These are phyloP conservation scores for Rhodotorula sphaerocarpa DNA, from an alignment of 768 basidiomycete species.

Conservation along the genomic window DNA sequence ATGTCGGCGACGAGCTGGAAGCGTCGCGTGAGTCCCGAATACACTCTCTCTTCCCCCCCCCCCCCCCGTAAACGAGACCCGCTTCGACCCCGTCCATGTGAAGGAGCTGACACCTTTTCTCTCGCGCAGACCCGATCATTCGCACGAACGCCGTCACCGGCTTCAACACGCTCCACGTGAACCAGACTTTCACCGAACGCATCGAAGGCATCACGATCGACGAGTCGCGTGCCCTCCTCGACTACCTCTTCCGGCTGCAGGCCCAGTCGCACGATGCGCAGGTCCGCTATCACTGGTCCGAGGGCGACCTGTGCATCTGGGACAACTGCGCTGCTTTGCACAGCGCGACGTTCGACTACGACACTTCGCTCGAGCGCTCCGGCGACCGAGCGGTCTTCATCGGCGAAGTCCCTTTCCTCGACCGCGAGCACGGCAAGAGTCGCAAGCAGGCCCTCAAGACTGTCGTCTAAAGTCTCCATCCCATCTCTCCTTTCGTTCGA, in stretches of 20 bases:
- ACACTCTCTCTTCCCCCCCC: not conserved
- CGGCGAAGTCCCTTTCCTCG: constrained; percentile 53
- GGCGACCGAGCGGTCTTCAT: constrained; percentile 54
- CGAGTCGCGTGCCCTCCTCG: constrained; percentile 39
- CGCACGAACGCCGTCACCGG: constrained; percentile 39
- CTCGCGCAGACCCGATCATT: constrained; percentile 32
- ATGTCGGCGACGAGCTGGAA: constrained; percentile 40
- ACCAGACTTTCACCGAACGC: constrained; percentile 35
- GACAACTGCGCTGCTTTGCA: constrained; percentile 44
- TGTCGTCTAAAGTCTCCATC: constrained; percentile 1
- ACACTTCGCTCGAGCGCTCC: constrained; percentile 41
- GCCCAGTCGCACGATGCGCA: constrained; percentile 45
- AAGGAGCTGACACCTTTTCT: not conserved
- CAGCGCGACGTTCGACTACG: constrained; percentile 45
- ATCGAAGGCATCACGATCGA: constrained; percentile 34
- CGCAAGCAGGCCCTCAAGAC: constrained; percentile 5
- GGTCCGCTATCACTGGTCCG: constrained; percentile 44
- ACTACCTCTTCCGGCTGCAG: constrained; percentile 42
- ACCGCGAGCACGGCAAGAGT: constrained; percentile 40
- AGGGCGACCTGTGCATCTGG: constrained; percentile 42
- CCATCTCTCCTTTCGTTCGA: too few species aligned
- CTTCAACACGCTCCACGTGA: constrained; percentile 31
- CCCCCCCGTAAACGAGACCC: too few species aligned
- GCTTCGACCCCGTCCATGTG: not conserved
- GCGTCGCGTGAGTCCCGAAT: constrained; percentile 33